Evolutionary conservation across 768 basidiomycete species (phyloP), one percentile per base, ranked within the genome.

Genomic region (Sarcodon sp.): DNA sequence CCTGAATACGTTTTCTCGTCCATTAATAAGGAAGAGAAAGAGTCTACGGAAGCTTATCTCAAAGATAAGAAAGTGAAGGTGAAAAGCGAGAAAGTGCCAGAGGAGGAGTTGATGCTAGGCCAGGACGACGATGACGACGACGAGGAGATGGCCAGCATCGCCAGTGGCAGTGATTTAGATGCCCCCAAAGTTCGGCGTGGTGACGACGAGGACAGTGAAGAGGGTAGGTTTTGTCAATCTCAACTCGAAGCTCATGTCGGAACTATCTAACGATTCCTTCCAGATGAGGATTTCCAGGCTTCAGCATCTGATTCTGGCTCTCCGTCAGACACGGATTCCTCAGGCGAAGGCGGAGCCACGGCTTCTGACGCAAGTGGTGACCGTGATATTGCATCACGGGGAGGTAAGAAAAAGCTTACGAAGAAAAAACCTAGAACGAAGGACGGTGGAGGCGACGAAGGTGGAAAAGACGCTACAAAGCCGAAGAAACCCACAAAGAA

Each of bases 1-100:
- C 77, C 87, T 1, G 90, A 94, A 57, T 79, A 87, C 62, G 84
- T 78, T 15, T 99, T 99, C 65, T 87, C 87, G 1, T 87, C 89
- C 2, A 83, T 99, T 65, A 87, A 87, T 66, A 97, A 94, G 66
- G 94, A 97, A 60, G 96, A 99, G 59, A 84, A 91, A 54, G 86
- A 87, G 50, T 73, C 78, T 11, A 85, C 88, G 33, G 87, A 91
- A 58, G 71, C 76, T 16, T 98, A 88, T 63, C 66, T 99, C 55
- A 80, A 80, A 57, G 81, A 85, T 31, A 94, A 96, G 73, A 93
- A 92, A 65, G 77, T 98, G 54, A 78, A 81, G 56, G 77, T 94
- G 53, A 96, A 96, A 77, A 94, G 90, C 63, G 91, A 94, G 75
- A 90, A 92, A 77, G 77, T 86, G 46, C 83, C 87, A 11, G 93